phyloP scores from a whole-genome alignment of 495 filamentous ascomycete species.

The Aspergillus heteromorphus region DNA sequence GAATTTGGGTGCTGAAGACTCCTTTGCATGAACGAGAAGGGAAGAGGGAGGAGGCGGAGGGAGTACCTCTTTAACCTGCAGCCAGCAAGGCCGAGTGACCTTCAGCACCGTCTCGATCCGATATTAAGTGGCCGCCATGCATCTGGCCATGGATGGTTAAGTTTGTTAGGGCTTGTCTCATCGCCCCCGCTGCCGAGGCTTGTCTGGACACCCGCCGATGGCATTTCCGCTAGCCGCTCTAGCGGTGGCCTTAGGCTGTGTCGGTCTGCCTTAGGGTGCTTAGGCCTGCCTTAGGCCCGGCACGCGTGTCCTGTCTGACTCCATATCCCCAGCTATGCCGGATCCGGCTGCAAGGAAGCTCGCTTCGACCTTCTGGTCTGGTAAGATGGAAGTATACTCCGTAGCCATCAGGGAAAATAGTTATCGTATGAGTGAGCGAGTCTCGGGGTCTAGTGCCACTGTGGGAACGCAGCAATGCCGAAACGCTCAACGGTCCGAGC shows the following conservation, averaged over 20 bases:
- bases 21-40: background rate
- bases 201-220: background rate
- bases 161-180: background rate
- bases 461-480: background rate
- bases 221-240: background rate
- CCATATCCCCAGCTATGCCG: background rate
- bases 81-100: background rate
- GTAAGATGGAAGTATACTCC: background rate
- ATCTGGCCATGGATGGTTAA: background rate
- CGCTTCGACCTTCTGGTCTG: slow-evolving; percentile 4
- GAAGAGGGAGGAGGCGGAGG: background rate
- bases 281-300: background rate
- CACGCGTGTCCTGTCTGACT: background rate
- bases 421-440: background rate
- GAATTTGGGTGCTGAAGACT: background rate
- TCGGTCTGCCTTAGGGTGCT: no score
- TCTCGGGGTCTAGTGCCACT: background rate
- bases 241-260: background rate
- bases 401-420: background rate
- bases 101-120: background rate
- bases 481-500: background rate
- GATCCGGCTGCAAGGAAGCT: background rate
- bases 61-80: background rate
- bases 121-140: background rate
- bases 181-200: background rate